These are phyloP conservation scores for Erysiphe pisi DNA, from an alignment of 2,329 filamentous ascomycete genomes.

Conservation along the genomic window DNA sequence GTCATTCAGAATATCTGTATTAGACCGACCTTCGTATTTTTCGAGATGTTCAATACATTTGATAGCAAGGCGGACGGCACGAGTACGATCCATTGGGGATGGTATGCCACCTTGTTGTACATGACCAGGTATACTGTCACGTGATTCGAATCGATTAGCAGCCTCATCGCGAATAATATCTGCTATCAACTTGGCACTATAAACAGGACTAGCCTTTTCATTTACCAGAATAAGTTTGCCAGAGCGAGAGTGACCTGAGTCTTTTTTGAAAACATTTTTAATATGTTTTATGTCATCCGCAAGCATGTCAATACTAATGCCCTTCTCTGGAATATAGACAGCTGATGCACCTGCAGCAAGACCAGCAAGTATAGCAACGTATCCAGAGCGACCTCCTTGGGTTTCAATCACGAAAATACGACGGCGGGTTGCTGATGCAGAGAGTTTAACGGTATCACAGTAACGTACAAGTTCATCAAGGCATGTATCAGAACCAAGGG, in stretches of 20 bases:
- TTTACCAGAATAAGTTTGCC: slow-evolving; percentile 95
- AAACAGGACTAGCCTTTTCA: slow-evolving; percentile 82
- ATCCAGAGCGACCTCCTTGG: slow-evolving; percentile 87
- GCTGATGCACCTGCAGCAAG: slow-evolving; percentile 84
- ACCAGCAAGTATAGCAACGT: slow-evolving; percentile 81
- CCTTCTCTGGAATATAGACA: slow-evolving; percentile 95
- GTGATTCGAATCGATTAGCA: slow-evolving; percentile 80
- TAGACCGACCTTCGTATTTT: slow-evolving; percentile 54
- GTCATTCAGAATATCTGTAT: slow-evolving; percentile 60
- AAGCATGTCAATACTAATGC: slow-evolving; percentile 86
- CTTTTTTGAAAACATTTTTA: slow-evolving; percentile 70
- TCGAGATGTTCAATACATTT: slow-evolving; percentile 92
- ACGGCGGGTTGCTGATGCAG: slow-evolving; percentile 81
- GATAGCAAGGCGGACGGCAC: slow-evolving; percentile 82
- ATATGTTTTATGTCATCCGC: slow-evolving; percentile 81
- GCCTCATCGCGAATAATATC: slow-evolving; percentile 94
- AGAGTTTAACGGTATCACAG: slow-evolving; percentile 96
- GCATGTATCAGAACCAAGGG: slow-evolving; percentile 90
- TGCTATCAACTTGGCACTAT: slow-evolving; percentile 85
- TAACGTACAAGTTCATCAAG: slow-evolving; percentile 90
- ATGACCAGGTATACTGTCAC: slow-evolving; percentile 84
- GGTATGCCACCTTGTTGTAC: slow-evolving; percentile 91
- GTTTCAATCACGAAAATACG: slow-evolving; percentile 98
- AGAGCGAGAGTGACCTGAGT: slow-evolving; percentile 77
- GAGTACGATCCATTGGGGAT: slow-evolving; percentile 89